Conservation (phyloP, 305 asterid genomes). For the Petunia hybrid region DNA sequence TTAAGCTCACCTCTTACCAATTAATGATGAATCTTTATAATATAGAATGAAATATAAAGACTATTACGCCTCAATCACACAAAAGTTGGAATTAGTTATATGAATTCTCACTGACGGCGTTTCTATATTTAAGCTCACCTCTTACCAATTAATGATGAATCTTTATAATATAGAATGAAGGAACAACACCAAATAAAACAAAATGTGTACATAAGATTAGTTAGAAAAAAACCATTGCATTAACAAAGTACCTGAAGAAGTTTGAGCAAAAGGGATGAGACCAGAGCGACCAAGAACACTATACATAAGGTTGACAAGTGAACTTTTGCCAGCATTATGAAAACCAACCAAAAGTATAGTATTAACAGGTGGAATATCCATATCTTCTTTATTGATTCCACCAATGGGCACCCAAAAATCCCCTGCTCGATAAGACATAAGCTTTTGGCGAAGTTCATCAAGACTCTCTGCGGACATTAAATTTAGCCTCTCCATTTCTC, state of each 20-base stretch:
- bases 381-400: conserved; percentile 37
- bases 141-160: no score
- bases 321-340: conserved; percentile 45
- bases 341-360: conserved; percentile 44
- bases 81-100: no score
- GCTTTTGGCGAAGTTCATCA: conserved; percentile 39
- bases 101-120: no score
- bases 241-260: conserved; percentile 39
- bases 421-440: conserved; percentile 31
- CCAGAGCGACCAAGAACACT: conserved; percentile 45
- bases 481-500: conserved; percentile 45
- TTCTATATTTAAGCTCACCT: no score
- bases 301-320: conserved; percentile 48
- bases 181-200: background rate
- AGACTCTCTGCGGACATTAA: conserved; percentile 36
- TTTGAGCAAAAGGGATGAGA: conserved; percentile 42
- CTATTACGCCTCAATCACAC: no score
- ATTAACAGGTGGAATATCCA: conserved; percentile 41
- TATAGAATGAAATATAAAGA: no score
- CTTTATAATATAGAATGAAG: background rate
- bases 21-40: no score
- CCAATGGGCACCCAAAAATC: conserved; percentile 46
- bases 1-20: no score
- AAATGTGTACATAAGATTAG: background rate
- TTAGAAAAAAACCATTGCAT: background rate